Evolutionary conservation across 2,329 filamentous ascomycete species (phyloP), one percentile per base, ranked within the genome.

Genomic region (Cladophialophora yegresii): DNA sequence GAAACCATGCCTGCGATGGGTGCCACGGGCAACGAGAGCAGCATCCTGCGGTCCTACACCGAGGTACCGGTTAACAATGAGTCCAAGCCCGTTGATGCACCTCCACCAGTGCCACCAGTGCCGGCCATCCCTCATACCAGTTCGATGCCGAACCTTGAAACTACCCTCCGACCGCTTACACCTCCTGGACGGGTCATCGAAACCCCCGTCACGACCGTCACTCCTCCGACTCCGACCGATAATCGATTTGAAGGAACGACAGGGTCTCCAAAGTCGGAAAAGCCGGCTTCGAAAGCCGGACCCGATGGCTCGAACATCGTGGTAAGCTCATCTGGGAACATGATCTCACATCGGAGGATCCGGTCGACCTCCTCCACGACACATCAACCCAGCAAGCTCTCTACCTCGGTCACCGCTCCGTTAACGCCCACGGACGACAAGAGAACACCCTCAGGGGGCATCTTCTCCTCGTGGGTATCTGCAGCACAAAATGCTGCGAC

Each of bases 391-490:
- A 97, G 92, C 83, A 97, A 96, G 78, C 83, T 97, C 43, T 96
- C 93, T 33, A 92, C 85, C 69, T 87, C 87, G 56, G 87, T 87
- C 68, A 83, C 85, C 61, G 86, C 85, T 16, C 89, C 92, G 8
- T 80, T 95, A 58, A 90, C 92, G 2, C 91, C 92, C 7, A 90
- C 88, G 0, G 93, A 97, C 75, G 88, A 88, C 71, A 73, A 77
- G 3, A 87, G 85, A 66, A 82, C 84, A 71, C 72, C 86, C 36
- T 81, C 84, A 32, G 83, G 85, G n/a, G 54, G 51, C 23, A 77
- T 99, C 80, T 98, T 99, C 78, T 96, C 92, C 4, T 93, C 91
- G 28, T 90, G 99, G 74, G 87, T 99, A 69, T 93, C 92, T 47
- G 93, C 89, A 53, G 95, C 95, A 20, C 93, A 98, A 77, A 97